Evolutionary conservation across 495 filamentous ascomycete species (phyloP).

Genomic region (Xylaria curta): DNA sequence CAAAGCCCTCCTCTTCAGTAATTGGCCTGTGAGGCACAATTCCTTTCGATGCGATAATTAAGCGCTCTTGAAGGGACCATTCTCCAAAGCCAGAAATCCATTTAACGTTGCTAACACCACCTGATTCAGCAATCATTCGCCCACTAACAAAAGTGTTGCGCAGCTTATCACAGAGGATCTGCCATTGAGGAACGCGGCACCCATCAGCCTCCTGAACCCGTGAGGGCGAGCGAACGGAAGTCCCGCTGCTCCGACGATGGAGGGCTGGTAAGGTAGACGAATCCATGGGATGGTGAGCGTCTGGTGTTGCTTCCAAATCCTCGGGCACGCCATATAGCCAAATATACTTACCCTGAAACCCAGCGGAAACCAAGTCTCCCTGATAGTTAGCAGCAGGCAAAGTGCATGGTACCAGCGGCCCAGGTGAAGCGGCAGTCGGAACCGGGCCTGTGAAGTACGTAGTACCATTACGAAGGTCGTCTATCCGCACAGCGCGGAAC

Average conservation of each 20-base stretch:
- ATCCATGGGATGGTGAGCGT: constrained; percentile 40
- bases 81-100: constrained; percentile 63
- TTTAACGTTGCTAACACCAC: constrained; percentile 63
- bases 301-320: constrained; percentile 65
- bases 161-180: constrained; percentile 68
- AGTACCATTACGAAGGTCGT: constrained; percentile 75
- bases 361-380: constrained; percentile 77
- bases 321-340: constrained; percentile 85
- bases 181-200: constrained; percentile 66
- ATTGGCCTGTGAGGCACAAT: constrained; percentile 64
- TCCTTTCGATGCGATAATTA: constrained; percentile 78
- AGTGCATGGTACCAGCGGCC: constrained; percentile 66
- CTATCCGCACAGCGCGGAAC: constrained; percentile 77
- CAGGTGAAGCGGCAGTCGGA: constrained; percentile 49
- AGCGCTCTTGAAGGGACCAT: constrained; percentile 60
- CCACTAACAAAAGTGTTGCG: constrained; percentile 70
- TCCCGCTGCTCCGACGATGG: constrained; percentile 50
- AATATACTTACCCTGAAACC: constrained; percentile 73
- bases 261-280: constrained; percentile 36
- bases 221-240: constrained; percentile 43
- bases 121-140: constrained; percentile 60
- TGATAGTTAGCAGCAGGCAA: constrained; percentile 69
- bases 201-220: constrained; percentile 46
- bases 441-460: constrained; percentile 82
- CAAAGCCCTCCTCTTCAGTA: constrained; percentile 74